These are phyloP conservation scores for Primulina tabacum DNA, from an alignment of 257 asterid species.

Conservation along the genomic window DNA sequence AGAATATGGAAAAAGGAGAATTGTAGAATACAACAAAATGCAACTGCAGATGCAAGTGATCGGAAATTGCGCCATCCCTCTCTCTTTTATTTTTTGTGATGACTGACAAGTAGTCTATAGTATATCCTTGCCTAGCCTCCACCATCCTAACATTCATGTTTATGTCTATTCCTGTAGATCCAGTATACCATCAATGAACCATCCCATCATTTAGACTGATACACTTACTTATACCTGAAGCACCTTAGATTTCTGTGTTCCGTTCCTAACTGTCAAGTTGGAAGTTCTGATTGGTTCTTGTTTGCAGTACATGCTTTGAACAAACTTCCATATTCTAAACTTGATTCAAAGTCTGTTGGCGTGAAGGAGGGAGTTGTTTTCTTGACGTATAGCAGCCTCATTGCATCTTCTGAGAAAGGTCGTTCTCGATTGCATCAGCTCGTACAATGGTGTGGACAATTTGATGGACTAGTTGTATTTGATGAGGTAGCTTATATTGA, in stretches of 20 bases:
- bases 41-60: slow-evolving; percentile 6
- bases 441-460: slow-evolving; percentile 89
- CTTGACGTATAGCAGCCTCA: slow-evolving; percentile 95
- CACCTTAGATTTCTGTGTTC: slow-evolving; percentile 12
- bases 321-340: slow-evolving; percentile 98
- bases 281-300: slow-evolving; percentile 22
- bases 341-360: slow-evolving; percentile 85
- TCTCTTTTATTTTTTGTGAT: slow-evolving; percentile 3
- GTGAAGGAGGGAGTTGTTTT: slow-evolving; percentile 88
- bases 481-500: slow-evolving; percentile 67
- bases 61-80: neutral
- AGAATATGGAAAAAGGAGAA: neutral
- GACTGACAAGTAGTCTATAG: neutral
- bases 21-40: slow-evolving; percentile 6
- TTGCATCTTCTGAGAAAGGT: slow-evolving; percentile 98
- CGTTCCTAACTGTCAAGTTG: slow-evolving; percentile 27
- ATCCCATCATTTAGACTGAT: neutral
- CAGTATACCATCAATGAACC: neutral
- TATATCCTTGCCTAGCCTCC: neutral
- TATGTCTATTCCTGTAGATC: neutral
- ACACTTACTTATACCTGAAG: slow-evolving; percentile 1
- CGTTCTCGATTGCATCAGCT: slow-evolving; percentile 93
- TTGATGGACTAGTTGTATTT: slow-evolving; percentile 83
- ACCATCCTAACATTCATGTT: slow-evolving; percentile 5
- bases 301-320: slow-evolving; percentile 92